phyloP scores from a whole-genome alignment of 2,329 filamentous ascomycete species.

The Apiospora saccharicola region DNA sequence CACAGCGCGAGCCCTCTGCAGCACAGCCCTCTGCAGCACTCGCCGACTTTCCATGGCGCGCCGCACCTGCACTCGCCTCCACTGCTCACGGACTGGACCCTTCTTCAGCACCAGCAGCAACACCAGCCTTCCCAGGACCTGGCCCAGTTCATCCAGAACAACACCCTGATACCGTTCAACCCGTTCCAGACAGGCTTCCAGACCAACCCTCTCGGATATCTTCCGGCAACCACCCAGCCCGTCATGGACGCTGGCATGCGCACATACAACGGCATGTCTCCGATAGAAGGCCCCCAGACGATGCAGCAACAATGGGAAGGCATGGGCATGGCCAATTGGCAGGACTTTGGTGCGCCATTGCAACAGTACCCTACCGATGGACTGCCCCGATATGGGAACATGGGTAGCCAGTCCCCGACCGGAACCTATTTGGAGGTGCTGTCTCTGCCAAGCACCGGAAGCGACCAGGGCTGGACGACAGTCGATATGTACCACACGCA shows the following conservation, averaged over 20 bases:
- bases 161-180: constrained; percentile 63
- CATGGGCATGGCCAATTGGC: constrained; percentile 75
- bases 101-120: constrained; percentile 62
- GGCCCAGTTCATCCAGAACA: constrained; percentile 64
- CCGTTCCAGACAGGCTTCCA: constrained; percentile 57
- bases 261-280: constrained; percentile 65
- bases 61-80: constrained; percentile 56
- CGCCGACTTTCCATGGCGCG: constrained; percentile 57
- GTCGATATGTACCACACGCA: constrained; percentile 72
- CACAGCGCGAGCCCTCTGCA: constrained; percentile 58
- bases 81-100: constrained; percentile 67
- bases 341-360: constrained; percentile 77
- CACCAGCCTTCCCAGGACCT: constrained; percentile 55
- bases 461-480: constrained; percentile 86
- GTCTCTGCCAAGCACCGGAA: constrained; percentile 79
- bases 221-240: constrained; percentile 68
- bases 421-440: constrained; percentile 86
- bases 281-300: constrained; percentile 64
- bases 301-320: constrained; percentile 64
- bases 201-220: constrained; percentile 65
- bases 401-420: constrained; percentile 73
- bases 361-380: constrained; percentile 49
- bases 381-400: constrained; percentile 51
- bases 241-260: constrained; percentile 68
- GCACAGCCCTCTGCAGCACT: constrained; percentile 58